Evolutionary conservation across 169 alveolate species (phyloP), one percentile per base, ranked within the genome.

Genomic region (Babesia sp.): DNA sequence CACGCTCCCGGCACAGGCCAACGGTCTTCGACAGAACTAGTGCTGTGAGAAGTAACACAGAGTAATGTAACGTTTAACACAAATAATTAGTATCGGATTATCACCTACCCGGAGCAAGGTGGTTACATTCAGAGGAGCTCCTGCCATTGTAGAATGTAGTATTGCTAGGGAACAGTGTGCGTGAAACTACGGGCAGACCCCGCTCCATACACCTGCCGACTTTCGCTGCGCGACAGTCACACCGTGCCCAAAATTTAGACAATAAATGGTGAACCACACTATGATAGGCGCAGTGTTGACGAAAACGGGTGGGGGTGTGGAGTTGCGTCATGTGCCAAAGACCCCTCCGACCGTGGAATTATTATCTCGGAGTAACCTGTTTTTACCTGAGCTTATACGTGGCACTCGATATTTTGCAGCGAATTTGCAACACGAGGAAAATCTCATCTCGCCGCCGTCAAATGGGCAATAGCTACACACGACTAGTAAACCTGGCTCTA

Each of bases 61-160:
- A n/a, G n/a, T n/a, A n/a, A n/a, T n/a, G n/a, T n/a, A n/a, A n/a
- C n/a, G n/a, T n/a, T n/a, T n/a, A n/a, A n/a, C n/a, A n/a, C n/a
- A n/a, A n/a, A n/a, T n/a, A n/a, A n/a, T n/a, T n/a, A n/a, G n/a
- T n/a, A n/a, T n/a, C n/a, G n/a, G n/a, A n/a, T 48, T 48, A 14
- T 18, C 26, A 44, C 82, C 12, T 56, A 71, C 82, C 63, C 68
- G 31, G 48, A 71, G 82, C 72, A 59, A 54, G 20, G 82, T 71
- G n/a, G 70, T 39, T 28, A 71, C 57, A 7, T 54, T 53, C 37
- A 71, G 60, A 14, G 82, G 82, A 55, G 44, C 50, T 22, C 36
- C 57, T n/a, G 71, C 64, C 82, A 71, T 71, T 28, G 8, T 44
- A 14, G 31, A 18, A 1, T 20, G 16, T 39, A 5, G 12, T n/a